These are phyloP conservation scores for Dissophora ornata DNA, from an alignment of 192 early-diverging fungal genomes.

Conservation along the genomic window DNA sequence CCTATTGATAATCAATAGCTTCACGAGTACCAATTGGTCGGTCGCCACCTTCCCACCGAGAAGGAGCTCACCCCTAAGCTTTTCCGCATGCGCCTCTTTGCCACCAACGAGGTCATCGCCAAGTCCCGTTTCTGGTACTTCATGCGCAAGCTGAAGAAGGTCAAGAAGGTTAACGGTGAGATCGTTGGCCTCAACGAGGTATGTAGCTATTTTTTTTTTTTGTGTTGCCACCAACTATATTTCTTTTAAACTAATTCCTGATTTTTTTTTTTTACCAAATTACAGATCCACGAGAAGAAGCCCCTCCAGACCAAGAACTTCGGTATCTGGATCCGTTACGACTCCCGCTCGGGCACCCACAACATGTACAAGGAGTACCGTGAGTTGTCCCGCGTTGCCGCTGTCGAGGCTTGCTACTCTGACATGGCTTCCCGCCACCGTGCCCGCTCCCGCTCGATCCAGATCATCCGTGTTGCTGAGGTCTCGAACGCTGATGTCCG, in stretches of 20 bases:
- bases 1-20: constrained; percentile 51
- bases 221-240: neutral
- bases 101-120: constrained; percentile 98
- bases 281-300: constrained; percentile 94
- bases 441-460: constrained; percentile 96
- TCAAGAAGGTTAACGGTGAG: constrained; percentile 99
- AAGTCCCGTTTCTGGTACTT: constrained; percentile 99
- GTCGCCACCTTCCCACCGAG: constrained; percentile 93
- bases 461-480: constrained; percentile 98
- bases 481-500: constrained; percentile 86
- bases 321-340: constrained; percentile 99
- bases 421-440: constrained; percentile 99
- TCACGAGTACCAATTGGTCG: constrained; percentile 83
- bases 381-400: constrained; percentile 86
- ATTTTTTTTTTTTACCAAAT: neutral
- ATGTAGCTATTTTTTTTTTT: constrained; percentile 22
- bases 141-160: constrained; percentile 97
- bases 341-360: constrained; percentile 99
- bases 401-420: constrained; percentile 47
- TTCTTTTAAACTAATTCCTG: neutral
- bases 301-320: constrained; percentile 96
- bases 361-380: constrained; percentile 99
- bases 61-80: constrained; percentile 94
- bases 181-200: constrained; percentile 98
- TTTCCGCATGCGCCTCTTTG: constrained; percentile 76